Conservation (phyloP, 2,329 filamentous ascomycete genomes). For the Aspergillus sp. region DNA sequence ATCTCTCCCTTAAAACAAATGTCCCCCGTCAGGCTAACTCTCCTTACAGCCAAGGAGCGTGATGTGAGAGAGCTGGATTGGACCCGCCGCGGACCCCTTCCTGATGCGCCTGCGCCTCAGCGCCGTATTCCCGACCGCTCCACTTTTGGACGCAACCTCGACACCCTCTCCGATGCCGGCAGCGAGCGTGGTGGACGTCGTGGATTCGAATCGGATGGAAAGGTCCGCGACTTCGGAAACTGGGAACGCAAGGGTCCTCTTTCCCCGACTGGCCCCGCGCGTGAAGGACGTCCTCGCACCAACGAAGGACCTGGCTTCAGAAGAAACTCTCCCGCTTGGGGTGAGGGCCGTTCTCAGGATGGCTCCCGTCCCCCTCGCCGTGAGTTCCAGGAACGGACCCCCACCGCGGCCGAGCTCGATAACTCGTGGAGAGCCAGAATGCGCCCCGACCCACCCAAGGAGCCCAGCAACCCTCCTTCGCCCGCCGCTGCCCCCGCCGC, state of each 20-base stretch:
- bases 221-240: slow-evolving; percentile 75
- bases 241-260: slow-evolving; percentile 96
- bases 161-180: slow-evolving; percentile 52
- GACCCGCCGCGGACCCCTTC: slow-evolving; percentile 87
- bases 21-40: slow-evolving; percentile 31
- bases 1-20: not conserved
- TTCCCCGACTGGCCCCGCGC: slow-evolving; percentile 61
- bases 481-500: slow-evolving; percentile 65
- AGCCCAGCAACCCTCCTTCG: slow-evolving; percentile 72
- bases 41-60: slow-evolving; percentile 71
- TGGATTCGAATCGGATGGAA: slow-evolving; percentile 69
- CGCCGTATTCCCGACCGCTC: slow-evolving; percentile 55
- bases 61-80: slow-evolving; percentile 86
- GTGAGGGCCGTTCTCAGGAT: slow-evolving; percentile 65
- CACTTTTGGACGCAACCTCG: slow-evolving; percentile 55
- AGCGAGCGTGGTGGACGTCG: slow-evolving; percentile 68
- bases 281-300: slow-evolving; percentile 58
- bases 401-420: slow-evolving; percentile 87
- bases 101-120: slow-evolving; percentile 66
- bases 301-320: slow-evolving; percentile 62
- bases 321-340: slow-evolving; percentile 72
- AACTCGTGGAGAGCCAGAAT: slow-evolving; percentile 91
- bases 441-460: slow-evolving; percentile 77
- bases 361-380: slow-evolving; percentile 76
- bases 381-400: slow-evolving; percentile 69